Evolutionary conservation across 2,329 filamentous ascomycete species (phyloP).

Genomic region (Fusarium sp.): DNA sequence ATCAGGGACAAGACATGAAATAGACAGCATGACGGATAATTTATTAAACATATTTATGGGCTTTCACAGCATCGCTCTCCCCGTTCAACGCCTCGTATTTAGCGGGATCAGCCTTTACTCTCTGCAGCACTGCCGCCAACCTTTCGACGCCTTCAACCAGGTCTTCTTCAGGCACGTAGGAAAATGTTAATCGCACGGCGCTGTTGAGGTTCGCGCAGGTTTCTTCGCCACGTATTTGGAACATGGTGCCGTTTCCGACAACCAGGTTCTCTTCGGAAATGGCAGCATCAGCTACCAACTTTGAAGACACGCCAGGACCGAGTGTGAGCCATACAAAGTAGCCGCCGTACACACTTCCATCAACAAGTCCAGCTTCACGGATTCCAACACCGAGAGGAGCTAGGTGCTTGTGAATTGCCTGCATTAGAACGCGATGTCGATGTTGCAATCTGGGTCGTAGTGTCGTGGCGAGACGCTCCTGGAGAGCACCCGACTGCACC

Average conservation of each 20-base stretch:
- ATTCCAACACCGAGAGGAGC: conserved; percentile 70
- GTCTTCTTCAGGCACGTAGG: conserved; percentile 76
- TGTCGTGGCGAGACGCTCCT: conserved; percentile 55
- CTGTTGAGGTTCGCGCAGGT: conserved; percentile 66
- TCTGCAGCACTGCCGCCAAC: conserved; percentile 62
- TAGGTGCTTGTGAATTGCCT: conserved; percentile 70
- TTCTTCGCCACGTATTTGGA: conserved; percentile 73
- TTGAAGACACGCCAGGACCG: conserved; percentile 62
- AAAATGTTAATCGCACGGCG: conserved; percentile 75
- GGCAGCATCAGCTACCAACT: conserved; percentile 68
- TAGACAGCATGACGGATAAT: not conserved
- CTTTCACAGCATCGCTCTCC: conserved; percentile 36
- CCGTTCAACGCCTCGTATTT: conserved; percentile 41
- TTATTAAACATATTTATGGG: conserved; percentile 40
- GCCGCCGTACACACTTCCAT: conserved; percentile 73
- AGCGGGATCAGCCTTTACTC: conserved; percentile 46
- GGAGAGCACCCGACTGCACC: conserved; percentile 57
- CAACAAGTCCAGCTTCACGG: conserved; percentile 52
- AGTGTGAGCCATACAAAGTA: conserved; percentile 88
- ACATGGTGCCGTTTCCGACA: conserved; percentile 76
- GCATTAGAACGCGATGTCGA: conserved; percentile 64
- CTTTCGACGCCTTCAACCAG: conserved; percentile 76
- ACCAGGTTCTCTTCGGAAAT: conserved; percentile 73
- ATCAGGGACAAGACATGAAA: not conserved
- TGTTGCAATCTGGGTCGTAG: conserved; percentile 60